Conservation (phyloP, 2,329 filamentous ascomycete species). For the Pyricularia grisea region DNA sequence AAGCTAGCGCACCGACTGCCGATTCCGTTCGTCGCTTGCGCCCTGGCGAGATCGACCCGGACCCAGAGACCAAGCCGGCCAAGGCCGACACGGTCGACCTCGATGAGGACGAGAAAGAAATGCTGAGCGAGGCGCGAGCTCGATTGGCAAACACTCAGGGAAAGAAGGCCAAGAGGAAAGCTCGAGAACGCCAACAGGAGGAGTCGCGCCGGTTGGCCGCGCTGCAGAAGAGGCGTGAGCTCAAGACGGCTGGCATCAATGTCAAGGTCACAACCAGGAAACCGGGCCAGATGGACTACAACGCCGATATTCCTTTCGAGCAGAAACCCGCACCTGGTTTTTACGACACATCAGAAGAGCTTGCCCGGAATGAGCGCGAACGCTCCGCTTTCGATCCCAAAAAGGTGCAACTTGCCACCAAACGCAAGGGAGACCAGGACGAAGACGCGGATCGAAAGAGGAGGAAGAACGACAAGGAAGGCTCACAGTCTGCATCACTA, state of each 20-base stretch:
- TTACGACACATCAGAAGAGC: slow-evolving; percentile 84
- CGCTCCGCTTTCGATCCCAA: slow-evolving; percentile 81
- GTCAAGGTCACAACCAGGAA: slow-evolving; percentile 90
- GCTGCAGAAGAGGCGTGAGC: slow-evolving; percentile 87
- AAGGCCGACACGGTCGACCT: slow-evolving; percentile 95
- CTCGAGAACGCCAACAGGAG: slow-evolving; percentile 87
- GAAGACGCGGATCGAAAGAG: slow-evolving; percentile 75
- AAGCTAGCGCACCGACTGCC: slow-evolving; percentile 78
- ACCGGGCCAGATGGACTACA: slow-evolving; percentile 98
- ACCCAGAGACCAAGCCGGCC: slow-evolving; percentile 92
- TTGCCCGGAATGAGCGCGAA: slow-evolving; percentile 70
- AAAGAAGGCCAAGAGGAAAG: slow-evolving; percentile 98
- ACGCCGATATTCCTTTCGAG: slow-evolving; percentile 96
- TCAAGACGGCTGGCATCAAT: slow-evolving; percentile 97
- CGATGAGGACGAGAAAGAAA: slow-evolving; percentile 98
- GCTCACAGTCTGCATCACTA: slow-evolving; percentile 60
- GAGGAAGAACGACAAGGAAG: slow-evolving; percentile 79
- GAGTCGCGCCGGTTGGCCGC: slow-evolving; percentile 85
- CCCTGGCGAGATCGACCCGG: slow-evolving; percentile 92
- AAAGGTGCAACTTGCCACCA: slow-evolving; percentile 76
- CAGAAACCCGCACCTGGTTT: slow-evolving; percentile 84
- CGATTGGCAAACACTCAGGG: slow-evolving; percentile 96
- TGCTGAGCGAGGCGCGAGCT: slow-evolving; percentile 94
- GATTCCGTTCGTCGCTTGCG: slow-evolving; percentile 84
- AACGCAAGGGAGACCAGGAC: slow-evolving; percentile 87